Evolutionary conservation across 176 grass and related monocot genomes (phyloP).

Genomic region (Urochloa ruziziensis): DNA sequence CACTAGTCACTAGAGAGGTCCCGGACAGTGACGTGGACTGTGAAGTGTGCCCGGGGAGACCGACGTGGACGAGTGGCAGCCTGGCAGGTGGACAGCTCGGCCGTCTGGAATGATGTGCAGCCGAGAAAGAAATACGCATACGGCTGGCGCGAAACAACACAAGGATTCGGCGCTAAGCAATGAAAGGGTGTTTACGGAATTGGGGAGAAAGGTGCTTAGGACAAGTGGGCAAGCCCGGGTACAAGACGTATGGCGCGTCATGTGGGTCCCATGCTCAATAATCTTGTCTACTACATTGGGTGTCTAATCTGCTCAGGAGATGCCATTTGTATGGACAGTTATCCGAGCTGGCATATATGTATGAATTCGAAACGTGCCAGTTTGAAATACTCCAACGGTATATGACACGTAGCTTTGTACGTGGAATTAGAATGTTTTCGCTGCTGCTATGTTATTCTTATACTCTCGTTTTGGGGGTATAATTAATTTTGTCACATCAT

Average conservation of each 20-base stretch:
- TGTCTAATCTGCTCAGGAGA: background rate
- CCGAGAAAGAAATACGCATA: background rate
- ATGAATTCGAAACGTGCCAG: background rate
- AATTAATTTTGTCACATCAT: no score
- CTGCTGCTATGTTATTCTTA: no score
- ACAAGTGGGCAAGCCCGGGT: background rate
- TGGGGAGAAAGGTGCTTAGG: background rate
- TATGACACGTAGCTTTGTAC: no score
- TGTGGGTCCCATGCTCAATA: background rate
- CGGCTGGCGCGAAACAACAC: background rate
- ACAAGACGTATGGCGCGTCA: background rate
- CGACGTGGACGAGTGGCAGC: background rate
- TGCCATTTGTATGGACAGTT: background rate
- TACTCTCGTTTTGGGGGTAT: no score
- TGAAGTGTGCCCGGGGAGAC: background rate
- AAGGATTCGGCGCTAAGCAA: background rate
- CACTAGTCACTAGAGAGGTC: background rate
- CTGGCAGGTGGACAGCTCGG: background rate
- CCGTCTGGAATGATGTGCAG: conserved; percentile 12
- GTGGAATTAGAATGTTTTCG: no score
- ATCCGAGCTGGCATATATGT: no score
- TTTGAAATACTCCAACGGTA: background rate
- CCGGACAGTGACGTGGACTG: conserved; percentile 12
- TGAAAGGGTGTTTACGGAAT: conserved; percentile 6
- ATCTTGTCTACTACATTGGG: background rate